Percentiles rank a stretch among this genome's conserved stretches.
phyloP scores from a whole-genome alignment of 1,284 basidiomycete genomes.

The Leccinum pachyderme region DNA sequence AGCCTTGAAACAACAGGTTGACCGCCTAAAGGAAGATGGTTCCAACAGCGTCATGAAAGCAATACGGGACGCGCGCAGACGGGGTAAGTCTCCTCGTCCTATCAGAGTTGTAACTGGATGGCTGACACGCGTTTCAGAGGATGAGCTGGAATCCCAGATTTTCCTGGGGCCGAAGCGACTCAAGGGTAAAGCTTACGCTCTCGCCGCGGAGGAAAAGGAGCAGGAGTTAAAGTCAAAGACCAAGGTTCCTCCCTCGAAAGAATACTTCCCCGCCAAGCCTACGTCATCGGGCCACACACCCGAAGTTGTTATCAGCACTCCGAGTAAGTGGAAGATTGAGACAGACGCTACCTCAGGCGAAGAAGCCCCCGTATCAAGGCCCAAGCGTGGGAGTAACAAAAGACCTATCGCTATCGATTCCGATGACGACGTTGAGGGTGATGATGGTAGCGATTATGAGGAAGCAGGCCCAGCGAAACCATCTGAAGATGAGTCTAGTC shows the following conservation, averaged over 20 bases:
- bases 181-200: constrained; percentile 68
- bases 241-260: constrained; percentile 7
- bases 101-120: constrained; percentile 5
- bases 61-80: constrained; percentile 60
- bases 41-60: constrained; percentile 55
- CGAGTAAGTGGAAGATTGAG: constrained; percentile 17
- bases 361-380: constrained; percentile 32
- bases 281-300: constrained; percentile 44
- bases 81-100: constrained; percentile 41
- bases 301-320: constrained; percentile 50
- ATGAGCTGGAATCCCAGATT: constrained; percentile 46
- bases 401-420: constrained; percentile 44
- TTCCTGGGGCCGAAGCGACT: constrained; percentile 63
- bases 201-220: constrained; percentile 43
- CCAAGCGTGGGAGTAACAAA: constrained; percentile 36
- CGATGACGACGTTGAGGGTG: constrained; percentile 37
- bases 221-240: constrained; percentile 18
- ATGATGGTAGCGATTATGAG: constrained; percentile 27
- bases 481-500: constrained; percentile 19
- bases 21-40: constrained; percentile 63
- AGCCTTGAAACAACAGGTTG: constrained; percentile 64
- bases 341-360: constrained; percentile 37
- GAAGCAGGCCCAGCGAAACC: constrained; percentile 7
- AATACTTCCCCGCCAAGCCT: constrained; percentile 29
- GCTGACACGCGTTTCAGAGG: constrained; percentile 34